phyloP scores from a whole-genome alignment of 768 basidiomycete genomes.

The Russula foetens region DNA sequence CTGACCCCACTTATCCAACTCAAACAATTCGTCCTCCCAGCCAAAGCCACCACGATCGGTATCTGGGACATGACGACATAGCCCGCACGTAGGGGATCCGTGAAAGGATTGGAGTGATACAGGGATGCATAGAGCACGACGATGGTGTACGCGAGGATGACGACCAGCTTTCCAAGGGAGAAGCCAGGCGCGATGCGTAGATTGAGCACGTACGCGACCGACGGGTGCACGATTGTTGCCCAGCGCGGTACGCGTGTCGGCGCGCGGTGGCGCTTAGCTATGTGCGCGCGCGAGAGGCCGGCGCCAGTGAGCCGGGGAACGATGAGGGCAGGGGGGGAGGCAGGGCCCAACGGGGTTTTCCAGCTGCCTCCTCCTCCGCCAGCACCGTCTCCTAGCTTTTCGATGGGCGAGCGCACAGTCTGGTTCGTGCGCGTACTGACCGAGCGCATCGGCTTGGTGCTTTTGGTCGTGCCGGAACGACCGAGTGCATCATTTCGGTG shows the following conservation, averaged over 20 bases:
- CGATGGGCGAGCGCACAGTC: background rate
- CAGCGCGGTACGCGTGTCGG: slow-evolving; percentile 34
- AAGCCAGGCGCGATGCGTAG: slow-evolving; percentile 30
- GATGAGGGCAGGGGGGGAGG: background rate
- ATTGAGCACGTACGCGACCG: slow-evolving; percentile 27
- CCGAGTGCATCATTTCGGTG: slow-evolving; percentile 9
- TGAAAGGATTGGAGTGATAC: slow-evolving; percentile 29
- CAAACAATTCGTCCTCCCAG: slow-evolving; percentile 42
- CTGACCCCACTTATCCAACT: slow-evolving; percentile 35
- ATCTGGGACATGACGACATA: slow-evolving; percentile 37
- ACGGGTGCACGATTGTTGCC: slow-evolving; percentile 29
- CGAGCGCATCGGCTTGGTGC: background rate
- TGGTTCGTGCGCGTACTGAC: background rate
- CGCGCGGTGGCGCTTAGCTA: background rate
- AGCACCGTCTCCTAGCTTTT: background rate
- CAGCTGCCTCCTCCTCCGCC: background rate
- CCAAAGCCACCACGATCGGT: slow-evolving; percentile 36
- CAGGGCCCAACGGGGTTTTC: background rate
- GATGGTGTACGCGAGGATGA: slow-evolving; percentile 31
- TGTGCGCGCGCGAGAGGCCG: too few species aligned
- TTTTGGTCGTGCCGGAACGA: slow-evolving; percentile 3
- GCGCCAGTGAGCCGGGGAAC: background rate
- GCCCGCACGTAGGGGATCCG: slow-evolving; percentile 28
- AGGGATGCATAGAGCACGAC: slow-evolving; percentile 33
- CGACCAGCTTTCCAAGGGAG: slow-evolving; percentile 31